Evolutionary conservation across 2,329 filamentous ascomycete genomes (phyloP).

Genomic region (Plenodomus tracheiphilus): DNA sequence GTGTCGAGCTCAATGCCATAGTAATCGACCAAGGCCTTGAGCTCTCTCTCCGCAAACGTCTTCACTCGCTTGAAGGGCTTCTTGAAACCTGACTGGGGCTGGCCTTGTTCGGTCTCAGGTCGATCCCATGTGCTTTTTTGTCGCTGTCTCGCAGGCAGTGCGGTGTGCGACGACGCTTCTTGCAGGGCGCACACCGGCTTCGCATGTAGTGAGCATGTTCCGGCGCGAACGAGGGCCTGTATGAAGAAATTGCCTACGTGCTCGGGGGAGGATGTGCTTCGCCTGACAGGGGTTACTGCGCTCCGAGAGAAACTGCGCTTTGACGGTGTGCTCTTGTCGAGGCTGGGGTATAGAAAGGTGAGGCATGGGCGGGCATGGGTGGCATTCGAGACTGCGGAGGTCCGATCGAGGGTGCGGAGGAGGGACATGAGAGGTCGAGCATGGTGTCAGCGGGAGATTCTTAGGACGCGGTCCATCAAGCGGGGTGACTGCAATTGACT

Average conservation of each 20-base stretch:
- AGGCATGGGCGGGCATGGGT: conserved; percentile 34
- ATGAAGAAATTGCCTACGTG: conserved; percentile 58
- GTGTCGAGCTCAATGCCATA: conserved; percentile 43
- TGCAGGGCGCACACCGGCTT: conserved; percentile 18
- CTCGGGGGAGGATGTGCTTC: not conserved
- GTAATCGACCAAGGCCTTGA: conserved; percentile 54
- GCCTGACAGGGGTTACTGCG: conserved; percentile 15
- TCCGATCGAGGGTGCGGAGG: conserved; percentile 59
- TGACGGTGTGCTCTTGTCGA: not conserved
- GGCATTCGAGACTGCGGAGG: conserved; percentile 54
- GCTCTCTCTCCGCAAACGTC: conserved; percentile 48
- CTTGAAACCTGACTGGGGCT: conserved; percentile 7
- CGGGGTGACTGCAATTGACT: conserved; percentile 4
- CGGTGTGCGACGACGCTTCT: not conserved
- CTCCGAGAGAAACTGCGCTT: conserved; percentile 25
- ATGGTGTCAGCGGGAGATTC: conserved; percentile 54
- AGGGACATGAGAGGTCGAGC: conserved; percentile 67
- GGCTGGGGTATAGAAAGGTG: conserved; percentile 38
- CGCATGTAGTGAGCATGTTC: conserved; percentile 55
- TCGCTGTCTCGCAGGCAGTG: conserved; percentile 16
- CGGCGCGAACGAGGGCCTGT: conserved; percentile 56
- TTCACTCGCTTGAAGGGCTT: conserved; percentile 26
- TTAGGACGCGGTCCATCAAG: conserved; percentile 21
- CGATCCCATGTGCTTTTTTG: conserved; percentile 17
- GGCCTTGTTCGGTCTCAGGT: conserved; percentile 11